Base-by-base conservation (phyloP, 225 moss, liverwort and hornwort genomes). In the Pseudoscleropodium purum region DNA sequence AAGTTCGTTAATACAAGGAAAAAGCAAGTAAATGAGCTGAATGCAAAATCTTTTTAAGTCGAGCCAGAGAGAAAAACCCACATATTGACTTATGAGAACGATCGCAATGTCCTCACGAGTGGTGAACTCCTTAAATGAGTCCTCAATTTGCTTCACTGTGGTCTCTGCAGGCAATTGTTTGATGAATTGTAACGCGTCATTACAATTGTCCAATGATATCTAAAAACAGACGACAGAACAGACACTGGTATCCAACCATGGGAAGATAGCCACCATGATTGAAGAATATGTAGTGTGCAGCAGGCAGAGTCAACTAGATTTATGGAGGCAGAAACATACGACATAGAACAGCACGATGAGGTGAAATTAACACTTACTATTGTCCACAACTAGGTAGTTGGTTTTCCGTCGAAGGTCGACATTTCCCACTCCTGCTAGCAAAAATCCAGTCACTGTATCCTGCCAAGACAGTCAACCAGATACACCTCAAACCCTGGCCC, bases 381-480 rank as follows among this genome's bases (percentile, higher is more conserved):
- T 95, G 89, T 96, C 98, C 89, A 98, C 98, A 79, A 98, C 97
- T 43, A 98, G 93, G 86, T 97, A 98, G 87, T 98, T 98, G 60
- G 97, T 98, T 89, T 98, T 98, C 72, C 97, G 94, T 69, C 98
- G 96, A 79, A 98, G 92, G 87, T 98, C 98, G 65, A 98, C 97
- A 92, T 98, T 98, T 87, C 98, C 98, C 75, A 98, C 96, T 95
- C 98, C 98, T 83, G 96, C 98, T 60, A 98, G 91, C 78, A 98
- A 90, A 88, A 98, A 98, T 83, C 98, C 98, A 82, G 98, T 98
- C 84, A 98, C 96, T 74, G 97, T 98, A 90, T 98, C 98, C 96
- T 98, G 96, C 94, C 91, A 93, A 87, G 69, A 75, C 73, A 82
- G 41, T 81, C 90, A 75, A 78, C 81, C 67, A 79, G 65, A 79